Evolutionary conservation across 2,329 filamentous ascomycete species (phyloP).

Genomic region (Chaetomiaceae sp.): DNA sequence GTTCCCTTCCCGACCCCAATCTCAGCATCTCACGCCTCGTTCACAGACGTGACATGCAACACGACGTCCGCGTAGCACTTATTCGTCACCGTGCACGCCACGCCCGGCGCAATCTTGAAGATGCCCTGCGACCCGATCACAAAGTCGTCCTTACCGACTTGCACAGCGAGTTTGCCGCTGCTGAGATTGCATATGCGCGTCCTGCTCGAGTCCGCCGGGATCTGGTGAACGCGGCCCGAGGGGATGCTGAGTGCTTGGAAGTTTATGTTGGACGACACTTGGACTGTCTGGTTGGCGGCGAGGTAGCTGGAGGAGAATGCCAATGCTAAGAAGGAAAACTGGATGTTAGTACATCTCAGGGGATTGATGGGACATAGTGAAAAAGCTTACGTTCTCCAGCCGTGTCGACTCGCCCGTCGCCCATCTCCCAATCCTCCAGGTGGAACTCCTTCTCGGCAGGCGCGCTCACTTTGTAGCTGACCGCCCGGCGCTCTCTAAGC

Average conservation of each 20-base stretch:
- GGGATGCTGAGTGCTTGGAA: constrained; percentile 9
- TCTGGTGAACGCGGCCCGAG: constrained; percentile 14
- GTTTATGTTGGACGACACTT: constrained; percentile 1
- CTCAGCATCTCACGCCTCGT: background rate
- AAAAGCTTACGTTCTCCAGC: background rate
- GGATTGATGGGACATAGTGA: background rate
- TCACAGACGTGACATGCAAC: constrained; percentile 20
- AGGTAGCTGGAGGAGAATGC: constrained; percentile 16
- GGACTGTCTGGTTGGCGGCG: constrained; percentile 12
- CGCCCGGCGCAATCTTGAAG: constrained; percentile 26
- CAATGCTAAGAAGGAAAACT: background rate
- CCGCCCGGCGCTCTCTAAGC: no score
- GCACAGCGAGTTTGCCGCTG: constrained; percentile 18
- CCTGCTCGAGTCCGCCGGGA: constrained; percentile 4
- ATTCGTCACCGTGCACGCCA: constrained; percentile 24
- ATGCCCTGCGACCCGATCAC: constrained; percentile 27
- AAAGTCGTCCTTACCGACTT: constrained; percentile 24
- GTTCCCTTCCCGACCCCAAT: no score
- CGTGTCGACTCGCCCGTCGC: constrained; percentile 1
- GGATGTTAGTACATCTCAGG: background rate
- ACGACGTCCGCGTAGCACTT: constrained; percentile 28
- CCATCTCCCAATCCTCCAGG: constrained; percentile 22
- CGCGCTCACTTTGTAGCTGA: background rate
- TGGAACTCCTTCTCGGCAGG: constrained; percentile 1
- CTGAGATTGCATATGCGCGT: constrained; percentile 18